These are phyloP conservation scores for Keqinozyma sinolaborantium DNA, from an alignment of 1,139 yeast genomes.

Conservation along the genomic window DNA sequence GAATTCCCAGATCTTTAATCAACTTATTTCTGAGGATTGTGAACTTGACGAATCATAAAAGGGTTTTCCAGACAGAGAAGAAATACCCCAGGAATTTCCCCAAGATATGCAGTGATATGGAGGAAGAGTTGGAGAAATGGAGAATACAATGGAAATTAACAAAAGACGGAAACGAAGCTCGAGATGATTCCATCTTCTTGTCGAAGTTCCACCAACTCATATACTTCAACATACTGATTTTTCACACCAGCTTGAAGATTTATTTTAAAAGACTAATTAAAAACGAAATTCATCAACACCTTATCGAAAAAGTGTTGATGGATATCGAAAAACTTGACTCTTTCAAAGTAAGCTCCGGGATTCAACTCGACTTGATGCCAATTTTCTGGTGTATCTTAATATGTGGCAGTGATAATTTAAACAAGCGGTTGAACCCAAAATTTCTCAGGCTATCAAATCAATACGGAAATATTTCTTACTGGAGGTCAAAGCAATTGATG, in stretches of 20 bases:
- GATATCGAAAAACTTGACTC: constrained; percentile 28
- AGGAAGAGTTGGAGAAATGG: constrained; percentile 48
- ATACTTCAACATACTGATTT: constrained; percentile 32
- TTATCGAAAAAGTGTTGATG: constrained; percentile 26
- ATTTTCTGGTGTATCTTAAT: constrained; percentile 49
- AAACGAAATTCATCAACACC: constrained; percentile 29
- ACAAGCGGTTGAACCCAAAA: constrained; percentile 11
- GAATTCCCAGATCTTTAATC: constrained; percentile 44
- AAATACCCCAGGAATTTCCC: constrained; percentile 56
- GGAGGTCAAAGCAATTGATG: constrained; percentile 54
- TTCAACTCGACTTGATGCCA: constrained; percentile 19
- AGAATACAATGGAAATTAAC: constrained; percentile 37
- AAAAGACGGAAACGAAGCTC: constrained; percentile 7
- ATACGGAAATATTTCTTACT: constrained; percentile 31
- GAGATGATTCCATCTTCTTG: constrained; percentile 13
- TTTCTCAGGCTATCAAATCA: constrained; percentile 30
- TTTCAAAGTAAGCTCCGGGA: constrained; percentile 5
- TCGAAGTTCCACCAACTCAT: constrained; percentile 37
- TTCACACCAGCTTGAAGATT: constrained; percentile 42
- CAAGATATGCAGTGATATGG: constrained; percentile 50
- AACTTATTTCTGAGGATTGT: constrained; percentile 44
- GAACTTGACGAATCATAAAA: constrained; percentile 50
- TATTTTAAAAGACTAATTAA: constrained; percentile 46
- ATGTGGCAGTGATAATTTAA: constrained; percentile 38
- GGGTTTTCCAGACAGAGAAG: constrained; percentile 40